Conservation (phyloP, 352 stramenopile species). For the Phytophthora tubulina region DNA sequence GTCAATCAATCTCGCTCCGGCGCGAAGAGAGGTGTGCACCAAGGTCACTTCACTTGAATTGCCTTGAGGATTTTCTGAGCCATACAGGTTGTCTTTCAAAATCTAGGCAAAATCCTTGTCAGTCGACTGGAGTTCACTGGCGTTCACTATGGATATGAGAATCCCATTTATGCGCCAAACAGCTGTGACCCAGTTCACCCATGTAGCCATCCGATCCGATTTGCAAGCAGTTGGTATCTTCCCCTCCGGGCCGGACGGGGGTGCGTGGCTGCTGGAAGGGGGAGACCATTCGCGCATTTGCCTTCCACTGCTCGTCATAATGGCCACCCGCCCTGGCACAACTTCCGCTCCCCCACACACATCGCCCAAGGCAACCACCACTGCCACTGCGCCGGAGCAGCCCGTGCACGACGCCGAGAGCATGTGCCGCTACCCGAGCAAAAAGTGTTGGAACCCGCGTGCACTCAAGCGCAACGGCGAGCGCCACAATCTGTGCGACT, state of each 20-base stretch:
- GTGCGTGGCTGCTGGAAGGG: conserved; percentile 12
- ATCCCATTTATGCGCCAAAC: conserved; percentile 25
- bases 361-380: background rate
- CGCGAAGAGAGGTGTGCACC: conserved; percentile 13
- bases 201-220: conserved; percentile 39
- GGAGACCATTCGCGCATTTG: conserved; percentile 39
- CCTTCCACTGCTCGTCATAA: conserved; percentile 14
- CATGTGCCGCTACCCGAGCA: conserved; percentile 65
- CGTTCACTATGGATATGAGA: conserved; percentile 4
- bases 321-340: conserved; percentile 29
- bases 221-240: conserved; percentile 35
- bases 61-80: conserved; percentile 21
- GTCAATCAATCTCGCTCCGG: conserved; percentile 8
- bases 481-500: conserved; percentile 66
- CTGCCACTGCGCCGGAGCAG: conserved; percentile 4
- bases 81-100: conserved; percentile 5
- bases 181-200: conserved; percentile 33
- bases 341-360: background rate
- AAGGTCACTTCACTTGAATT: conserved; percentile 2
- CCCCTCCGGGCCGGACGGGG: background rate
- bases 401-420: conserved; percentile 19
- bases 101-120: conserved; percentile 24
- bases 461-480: conserved; percentile 58
- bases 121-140: conserved; percentile 6
- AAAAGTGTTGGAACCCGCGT: conserved; percentile 54